phyloP scores from a whole-genome alignment of 164 flowering plant species.

The Vitis amurensis region DNA sequence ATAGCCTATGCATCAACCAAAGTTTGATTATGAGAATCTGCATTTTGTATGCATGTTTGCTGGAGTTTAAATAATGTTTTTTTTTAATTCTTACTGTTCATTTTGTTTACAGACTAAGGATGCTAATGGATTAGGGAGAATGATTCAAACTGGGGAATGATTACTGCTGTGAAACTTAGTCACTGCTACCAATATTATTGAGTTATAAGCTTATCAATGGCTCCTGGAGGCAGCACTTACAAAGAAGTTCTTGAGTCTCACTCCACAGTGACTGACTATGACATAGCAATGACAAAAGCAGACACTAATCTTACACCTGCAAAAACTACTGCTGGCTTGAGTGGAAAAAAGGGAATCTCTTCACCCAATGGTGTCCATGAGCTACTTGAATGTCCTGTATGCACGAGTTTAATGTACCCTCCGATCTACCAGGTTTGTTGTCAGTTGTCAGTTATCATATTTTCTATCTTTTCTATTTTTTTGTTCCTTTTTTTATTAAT shows the following conservation, averaged over 20 bases:
- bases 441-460: conserved; percentile 1
- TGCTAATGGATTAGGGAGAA: background rate
- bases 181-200: background rate
- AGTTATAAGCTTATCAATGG: conserved; percentile 33
- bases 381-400: conserved; percentile 74
- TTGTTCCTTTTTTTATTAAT: background rate
- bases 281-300: conserved; percentile 25
- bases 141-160: background rate
- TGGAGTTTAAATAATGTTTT: background rate
- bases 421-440: conserved; percentile 74
- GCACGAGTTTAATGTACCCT: conserved; percentile 67
- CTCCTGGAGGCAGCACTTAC: conserved; percentile 56
- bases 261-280: conserved; percentile 35
- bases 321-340: conserved; percentile 26
- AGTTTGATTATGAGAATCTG: background rate
- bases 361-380: conserved; percentile 67
- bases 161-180: background rate
- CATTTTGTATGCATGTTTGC: background rate
- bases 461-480: background rate
- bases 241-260: conserved; percentile 55
- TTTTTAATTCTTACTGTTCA: background rate
- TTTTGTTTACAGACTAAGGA: background rate
- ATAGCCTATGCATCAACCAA: background rate
- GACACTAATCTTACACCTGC: conserved; percentile 23
- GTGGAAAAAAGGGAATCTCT: conserved; percentile 42